Base-by-base conservation (phyloP, 148 eudicot genomes). In the Vaccinium macrocarpon region DNA sequence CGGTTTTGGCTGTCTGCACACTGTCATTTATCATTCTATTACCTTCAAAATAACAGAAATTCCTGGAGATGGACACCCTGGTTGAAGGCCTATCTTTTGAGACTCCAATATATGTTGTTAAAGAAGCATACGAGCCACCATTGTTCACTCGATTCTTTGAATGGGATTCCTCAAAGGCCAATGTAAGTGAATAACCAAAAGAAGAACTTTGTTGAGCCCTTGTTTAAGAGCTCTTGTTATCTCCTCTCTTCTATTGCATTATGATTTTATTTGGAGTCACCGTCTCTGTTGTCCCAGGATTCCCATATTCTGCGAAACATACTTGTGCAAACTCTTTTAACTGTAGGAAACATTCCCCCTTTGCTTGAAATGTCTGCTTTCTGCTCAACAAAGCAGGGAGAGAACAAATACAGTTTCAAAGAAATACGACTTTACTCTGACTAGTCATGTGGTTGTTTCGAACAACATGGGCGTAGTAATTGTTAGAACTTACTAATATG, bases 131-230 rank as follows among this genome's bases (percentile, higher is more conserved):
- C 76, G 96, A 93, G 86, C 94, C 94, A 76, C 85, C 89, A 48
- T 91, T 91, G 84, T 93, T 92, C 84, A 93, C 96, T 64, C 87
- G 88, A 55, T 91, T 92, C 81, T 93, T 93, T 85, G 89, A 89
- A 79, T 93, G 96, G 96, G 93, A 93, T 84, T 83, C 87, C 82
- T 83, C 90, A 76, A 93, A 92, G 83, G 87, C 93, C 57, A 88
- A 88, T 73, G 96, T 93, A 90, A 87, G 90, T 81, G 52, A 27
- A 82, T 82, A 53, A 49, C 64, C 8, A 18, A 73, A 57, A 70
- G 49, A 68, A 68, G 35, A 76, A 62, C 81, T 85, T 49, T 23
- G n/a, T n/a, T 53, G 23, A 53, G n/a, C 68, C 74, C 49, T 55
- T 29, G 64, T 27, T 64, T 57, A 35, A 38, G 82, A 52, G 42